These are phyloP conservation scores for Ballota nigra DNA, from an alignment of 257 asterid genomes.

Conservation along the genomic window DNA sequence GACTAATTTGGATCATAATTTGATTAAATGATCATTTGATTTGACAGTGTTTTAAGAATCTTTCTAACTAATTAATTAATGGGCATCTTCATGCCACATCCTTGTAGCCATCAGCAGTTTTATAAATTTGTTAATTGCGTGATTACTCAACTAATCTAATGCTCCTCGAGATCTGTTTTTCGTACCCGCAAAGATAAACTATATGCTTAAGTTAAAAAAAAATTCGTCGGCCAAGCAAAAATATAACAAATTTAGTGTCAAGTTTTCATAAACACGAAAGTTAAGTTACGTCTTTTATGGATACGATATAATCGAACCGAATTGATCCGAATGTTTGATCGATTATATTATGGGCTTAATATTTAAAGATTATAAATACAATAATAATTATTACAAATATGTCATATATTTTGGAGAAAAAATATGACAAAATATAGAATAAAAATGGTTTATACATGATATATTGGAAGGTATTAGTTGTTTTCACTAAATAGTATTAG, in stretches of 20 bases:
- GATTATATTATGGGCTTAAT: too few relatives aligned
- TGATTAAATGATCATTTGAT: not conserved
- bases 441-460: too few relatives aligned
- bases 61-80: not conserved
- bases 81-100: not conserved
- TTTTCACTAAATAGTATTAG: too few relatives aligned
- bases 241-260: not conserved
- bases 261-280: constrained; percentile 1
- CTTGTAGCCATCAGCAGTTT: not conserved
- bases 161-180: constrained; percentile 31
- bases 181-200: constrained; percentile 21
- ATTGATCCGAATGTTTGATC: too few relatives aligned
- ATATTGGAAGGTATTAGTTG: too few relatives aligned
- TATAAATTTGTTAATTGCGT: not conserved
- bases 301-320: too few relatives aligned
- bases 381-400: too few relatives aligned
- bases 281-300: not conserved
- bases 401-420: too few relatives aligned
- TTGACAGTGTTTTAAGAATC: not conserved
- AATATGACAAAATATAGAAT: too few relatives aligned
- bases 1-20: not conserved
- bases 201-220: constrained; percentile 1
- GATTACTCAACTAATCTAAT: constrained; percentile 30
- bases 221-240: constrained; percentile 5
- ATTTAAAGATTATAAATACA: too few relatives aligned